Percentiles rank a stretch among this genome's conserved stretches.
Conservation (phyloP, 148 eudicot species). For the Camellia lanceoleosa region DNA sequence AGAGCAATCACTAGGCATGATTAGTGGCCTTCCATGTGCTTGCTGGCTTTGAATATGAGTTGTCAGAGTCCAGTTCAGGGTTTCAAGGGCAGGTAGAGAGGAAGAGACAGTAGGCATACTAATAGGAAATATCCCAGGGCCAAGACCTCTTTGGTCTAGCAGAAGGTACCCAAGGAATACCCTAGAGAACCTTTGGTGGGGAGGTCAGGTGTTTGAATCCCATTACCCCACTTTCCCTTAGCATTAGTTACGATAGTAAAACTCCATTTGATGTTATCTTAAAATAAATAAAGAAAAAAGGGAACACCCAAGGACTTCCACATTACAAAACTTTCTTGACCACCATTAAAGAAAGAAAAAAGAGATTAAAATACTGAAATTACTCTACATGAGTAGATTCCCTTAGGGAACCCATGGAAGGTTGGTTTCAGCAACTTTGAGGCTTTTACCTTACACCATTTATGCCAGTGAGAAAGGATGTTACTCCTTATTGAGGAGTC, state of each 20-base stretch:
- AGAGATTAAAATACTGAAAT: neutral
- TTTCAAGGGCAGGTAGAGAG: neutral
- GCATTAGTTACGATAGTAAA: neutral
- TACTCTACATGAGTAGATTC: neutral
- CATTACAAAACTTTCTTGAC: neutral
- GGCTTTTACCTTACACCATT: neutral
- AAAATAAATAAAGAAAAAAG: neutral
- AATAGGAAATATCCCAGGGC: neutral
- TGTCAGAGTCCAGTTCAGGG: neutral
- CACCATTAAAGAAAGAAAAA: neutral
- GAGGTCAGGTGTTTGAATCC: neutral
- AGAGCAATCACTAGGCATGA: neutral
- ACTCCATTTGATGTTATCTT: neutral
- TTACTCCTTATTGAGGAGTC: too few species aligned
- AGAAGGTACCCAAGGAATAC: neutral
- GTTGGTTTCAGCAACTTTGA: neutral
- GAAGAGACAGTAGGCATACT: neutral
- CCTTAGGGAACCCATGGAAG: neutral
- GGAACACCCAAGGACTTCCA: neutral
- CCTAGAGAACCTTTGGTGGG: neutral
- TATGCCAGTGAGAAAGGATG: neutral
- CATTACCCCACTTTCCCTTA: neutral
- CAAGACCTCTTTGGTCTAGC: neutral
- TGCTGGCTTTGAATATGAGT: neutral
- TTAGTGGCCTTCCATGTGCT: neutral